Conservation (phyloP, 176 grass and related monocot genomes). For the Aegilops longissima region DNA sequence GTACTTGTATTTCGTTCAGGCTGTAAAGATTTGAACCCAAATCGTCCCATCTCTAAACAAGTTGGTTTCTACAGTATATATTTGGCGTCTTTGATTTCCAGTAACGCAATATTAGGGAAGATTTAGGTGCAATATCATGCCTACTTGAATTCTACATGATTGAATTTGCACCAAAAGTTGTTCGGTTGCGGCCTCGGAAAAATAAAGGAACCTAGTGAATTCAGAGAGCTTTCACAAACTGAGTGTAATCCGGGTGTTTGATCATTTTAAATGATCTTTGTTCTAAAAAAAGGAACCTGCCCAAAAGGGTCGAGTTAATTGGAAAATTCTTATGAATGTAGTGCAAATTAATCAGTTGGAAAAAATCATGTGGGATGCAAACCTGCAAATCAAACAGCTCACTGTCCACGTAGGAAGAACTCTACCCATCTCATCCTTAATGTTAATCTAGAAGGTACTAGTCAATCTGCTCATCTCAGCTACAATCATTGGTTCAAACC, state of each 20-base stretch:
- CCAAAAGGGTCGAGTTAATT: too few relatives aligned
- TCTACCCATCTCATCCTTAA: neutral
- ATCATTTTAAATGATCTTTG: too few relatives aligned
- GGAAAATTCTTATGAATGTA: too few relatives aligned
- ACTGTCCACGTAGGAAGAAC: neutral
- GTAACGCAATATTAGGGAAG: neutral
- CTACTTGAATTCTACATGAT: neutral
- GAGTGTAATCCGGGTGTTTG: too few relatives aligned
- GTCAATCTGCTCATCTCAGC: neutral
- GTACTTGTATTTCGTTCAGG: neutral
- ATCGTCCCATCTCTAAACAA: neutral
- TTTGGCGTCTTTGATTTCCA: too few relatives aligned
- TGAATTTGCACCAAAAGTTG: neutral
- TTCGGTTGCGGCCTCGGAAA: neutral
- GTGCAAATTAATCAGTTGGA: too few relatives aligned
- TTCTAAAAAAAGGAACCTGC: too few relatives aligned
- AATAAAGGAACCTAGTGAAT: neutral
- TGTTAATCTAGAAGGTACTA: neutral
- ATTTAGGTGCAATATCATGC: neutral
- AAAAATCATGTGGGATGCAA: neutral
- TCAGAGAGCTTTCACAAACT: too few relatives aligned
- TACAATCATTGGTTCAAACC: neutral
- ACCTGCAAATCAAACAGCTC: neutral
- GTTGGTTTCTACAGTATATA: too few relatives aligned
- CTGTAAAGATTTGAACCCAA: neutral